phyloP scores from a whole-genome alignment of 139 green algal species.

The Protoeuglena noctilucae region DNA sequence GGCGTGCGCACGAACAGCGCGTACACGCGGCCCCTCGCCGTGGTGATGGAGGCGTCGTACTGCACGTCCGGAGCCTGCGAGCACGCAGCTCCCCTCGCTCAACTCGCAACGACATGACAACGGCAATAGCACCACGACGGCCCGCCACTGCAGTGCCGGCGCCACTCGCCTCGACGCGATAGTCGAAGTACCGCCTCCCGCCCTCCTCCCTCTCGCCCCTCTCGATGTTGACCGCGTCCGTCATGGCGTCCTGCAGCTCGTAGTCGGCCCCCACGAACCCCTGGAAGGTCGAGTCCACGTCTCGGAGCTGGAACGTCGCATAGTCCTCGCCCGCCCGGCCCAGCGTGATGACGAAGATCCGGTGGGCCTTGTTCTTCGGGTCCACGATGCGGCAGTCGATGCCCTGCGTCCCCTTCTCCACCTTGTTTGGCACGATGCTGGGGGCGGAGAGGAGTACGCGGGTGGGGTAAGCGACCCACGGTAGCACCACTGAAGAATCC shows the following conservation, averaged over 20 bases:
- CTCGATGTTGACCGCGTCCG: background rate
- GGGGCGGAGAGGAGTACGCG: no score
- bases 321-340: background rate
- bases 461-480: no score
- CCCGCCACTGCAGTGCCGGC: no score
- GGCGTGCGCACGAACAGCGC: background rate
- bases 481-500: no score
- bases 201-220: background rate
- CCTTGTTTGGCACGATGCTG: background rate
- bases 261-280: background rate
- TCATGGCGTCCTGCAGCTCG: background rate
- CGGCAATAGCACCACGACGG: no score
- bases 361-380: background rate
- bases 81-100: no score
- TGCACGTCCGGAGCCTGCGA: background rate
- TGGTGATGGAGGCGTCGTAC: background rate
- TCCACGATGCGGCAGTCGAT: background rate
- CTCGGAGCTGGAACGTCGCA: background rate
- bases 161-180: background rate
- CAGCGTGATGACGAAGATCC: background rate
- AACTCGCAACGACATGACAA: no score
- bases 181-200: background rate
- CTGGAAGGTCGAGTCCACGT: background rate
- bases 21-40: background rate
- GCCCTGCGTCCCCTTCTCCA: background rate